These are phyloP conservation scores for Pichia heedii DNA, from an alignment of 805 yeast species.

Conservation along the genomic window DNA sequence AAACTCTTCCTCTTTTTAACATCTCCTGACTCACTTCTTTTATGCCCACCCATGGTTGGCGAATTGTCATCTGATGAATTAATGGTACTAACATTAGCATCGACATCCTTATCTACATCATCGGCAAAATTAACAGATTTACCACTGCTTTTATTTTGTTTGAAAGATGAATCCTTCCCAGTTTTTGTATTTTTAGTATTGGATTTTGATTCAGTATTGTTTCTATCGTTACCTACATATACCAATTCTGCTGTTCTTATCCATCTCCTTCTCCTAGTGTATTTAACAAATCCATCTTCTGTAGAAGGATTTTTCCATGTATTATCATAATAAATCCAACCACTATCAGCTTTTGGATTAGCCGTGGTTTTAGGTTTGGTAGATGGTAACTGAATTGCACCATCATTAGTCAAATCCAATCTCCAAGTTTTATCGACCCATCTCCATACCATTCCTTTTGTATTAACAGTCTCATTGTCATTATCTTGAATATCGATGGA, in stretches of 20 bases:
- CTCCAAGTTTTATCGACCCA: constrained; percentile 96
- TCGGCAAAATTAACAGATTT: not conserved
- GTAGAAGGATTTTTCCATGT: constrained; percentile 90
- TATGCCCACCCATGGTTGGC: not conserved
- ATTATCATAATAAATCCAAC: constrained; percentile 82
- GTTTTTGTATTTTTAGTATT: not conserved
- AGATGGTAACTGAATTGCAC: constrained; percentile 64
- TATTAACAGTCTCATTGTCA: constrained; percentile 30
- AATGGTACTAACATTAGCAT: not conserved
- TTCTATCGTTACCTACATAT: constrained; percentile 16
- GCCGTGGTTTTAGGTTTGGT: constrained; percentile 53
- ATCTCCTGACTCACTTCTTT: not conserved
- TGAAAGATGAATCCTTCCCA: not conserved
- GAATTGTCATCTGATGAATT: not conserved
- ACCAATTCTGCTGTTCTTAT: constrained; percentile 86
- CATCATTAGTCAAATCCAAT: constrained; percentile 81
- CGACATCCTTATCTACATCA: not conserved
- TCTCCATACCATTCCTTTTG: constrained; percentile 71
- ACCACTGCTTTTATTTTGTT: not conserved
- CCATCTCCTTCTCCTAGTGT: constrained; percentile 94
- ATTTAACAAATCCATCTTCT: constrained; percentile 81
- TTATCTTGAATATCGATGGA: constrained; percentile 7
- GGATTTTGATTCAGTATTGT: not conserved
- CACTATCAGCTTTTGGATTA: constrained; percentile 72
- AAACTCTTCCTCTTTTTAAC: constrained; percentile 5